Percentiles rank a stretch among this genome's conserved stretches.
phyloP scores from a whole-genome alignment of 148 eudicot genomes.

The Simmondsia chinensis region DNA sequence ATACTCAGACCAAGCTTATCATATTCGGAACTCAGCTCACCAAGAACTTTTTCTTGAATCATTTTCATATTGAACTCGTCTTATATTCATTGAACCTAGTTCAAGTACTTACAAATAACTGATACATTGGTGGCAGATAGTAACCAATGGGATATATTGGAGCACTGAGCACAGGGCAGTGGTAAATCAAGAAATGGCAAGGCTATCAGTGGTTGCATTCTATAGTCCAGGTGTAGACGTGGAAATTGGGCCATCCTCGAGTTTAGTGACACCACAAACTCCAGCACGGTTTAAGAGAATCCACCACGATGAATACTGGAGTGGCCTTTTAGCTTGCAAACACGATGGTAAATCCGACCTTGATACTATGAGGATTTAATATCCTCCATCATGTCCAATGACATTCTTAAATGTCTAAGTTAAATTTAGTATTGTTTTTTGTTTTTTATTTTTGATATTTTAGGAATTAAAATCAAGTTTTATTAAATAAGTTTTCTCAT shows the following conservation, averaged over 20 bases:
- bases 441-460: too few relatives aligned
- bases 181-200: constrained; percentile 16
- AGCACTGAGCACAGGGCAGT: constrained; percentile 26
- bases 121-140: constrained; percentile 6
- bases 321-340: constrained; percentile 4
- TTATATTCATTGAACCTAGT: too few relatives aligned
- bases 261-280: constrained; percentile 7
- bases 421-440: too few relatives aligned
- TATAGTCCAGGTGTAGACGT: constrained; percentile 4
- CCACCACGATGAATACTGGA: constrained; percentile 2
- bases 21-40: too few relatives aligned
- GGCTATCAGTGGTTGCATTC: constrained; percentile 27
- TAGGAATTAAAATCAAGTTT: too few relatives aligned
- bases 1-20: too few relatives aligned
- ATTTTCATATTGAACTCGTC: too few relatives aligned
- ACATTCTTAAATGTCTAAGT: too few relatives aligned
- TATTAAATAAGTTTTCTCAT: too few relatives aligned
- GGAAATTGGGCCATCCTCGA: constrained; percentile 12
- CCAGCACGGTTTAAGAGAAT: constrained; percentile 12
- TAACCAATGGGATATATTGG: constrained; percentile 22
- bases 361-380: constrained; percentile 14
- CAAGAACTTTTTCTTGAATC: too few relatives aligned
- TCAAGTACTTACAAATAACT: too few relatives aligned
- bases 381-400: not conserved
- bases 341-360: constrained; percentile 18